Evolutionary conservation across 495 filamentous ascomycete genomes (phyloP).

Genomic region (Penicillium verhagenii): DNA sequence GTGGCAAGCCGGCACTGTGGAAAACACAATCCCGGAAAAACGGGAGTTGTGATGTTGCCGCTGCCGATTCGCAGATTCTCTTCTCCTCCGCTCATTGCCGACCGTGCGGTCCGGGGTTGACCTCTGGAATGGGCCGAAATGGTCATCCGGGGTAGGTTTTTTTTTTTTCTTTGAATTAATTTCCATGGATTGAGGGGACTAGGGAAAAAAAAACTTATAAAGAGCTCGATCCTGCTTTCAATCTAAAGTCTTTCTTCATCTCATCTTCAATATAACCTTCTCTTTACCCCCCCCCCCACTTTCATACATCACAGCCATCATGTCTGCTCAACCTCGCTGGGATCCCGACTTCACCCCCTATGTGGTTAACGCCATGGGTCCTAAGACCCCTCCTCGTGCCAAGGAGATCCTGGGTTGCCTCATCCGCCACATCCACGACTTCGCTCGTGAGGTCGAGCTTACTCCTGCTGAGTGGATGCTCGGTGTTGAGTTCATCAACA

Average conservation of each 20-base stretch:
- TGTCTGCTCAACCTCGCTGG: conserved; percentile 47
- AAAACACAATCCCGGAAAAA: conserved; percentile 10
- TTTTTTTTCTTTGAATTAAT: not conserved
- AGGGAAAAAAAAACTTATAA: conserved; percentile 1
- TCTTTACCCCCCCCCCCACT: not conserved
- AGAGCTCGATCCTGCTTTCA: not conserved
- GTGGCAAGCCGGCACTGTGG: conserved; percentile 12
- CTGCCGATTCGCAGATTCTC: conserved; percentile 11
- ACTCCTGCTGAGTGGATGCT: conserved; percentile 78
- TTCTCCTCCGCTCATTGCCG: conserved; percentile 8
- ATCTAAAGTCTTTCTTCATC: not conserved
- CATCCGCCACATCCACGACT: conserved; percentile 79
- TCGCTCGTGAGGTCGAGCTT: conserved; percentile 78
- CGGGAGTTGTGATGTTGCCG: conserved; percentile 18
- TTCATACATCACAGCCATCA: conserved; percentile 15
- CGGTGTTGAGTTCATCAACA: conserved; percentile 63
- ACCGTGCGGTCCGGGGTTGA: conserved; percentile 12
- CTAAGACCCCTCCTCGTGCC: conserved; percentile 66
- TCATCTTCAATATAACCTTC: not conserved
- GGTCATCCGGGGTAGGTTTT: conserved; percentile 7
- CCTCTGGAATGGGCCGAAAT: conserved; percentile 6
- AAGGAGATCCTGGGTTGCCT: conserved; percentile 63
- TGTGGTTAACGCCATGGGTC: conserved; percentile 74
- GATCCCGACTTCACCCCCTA: conserved; percentile 75
- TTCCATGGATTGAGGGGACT: not conserved